Conservation (phyloP, 352 stramenopile species). For the Globisporangium yorkense region DNA sequence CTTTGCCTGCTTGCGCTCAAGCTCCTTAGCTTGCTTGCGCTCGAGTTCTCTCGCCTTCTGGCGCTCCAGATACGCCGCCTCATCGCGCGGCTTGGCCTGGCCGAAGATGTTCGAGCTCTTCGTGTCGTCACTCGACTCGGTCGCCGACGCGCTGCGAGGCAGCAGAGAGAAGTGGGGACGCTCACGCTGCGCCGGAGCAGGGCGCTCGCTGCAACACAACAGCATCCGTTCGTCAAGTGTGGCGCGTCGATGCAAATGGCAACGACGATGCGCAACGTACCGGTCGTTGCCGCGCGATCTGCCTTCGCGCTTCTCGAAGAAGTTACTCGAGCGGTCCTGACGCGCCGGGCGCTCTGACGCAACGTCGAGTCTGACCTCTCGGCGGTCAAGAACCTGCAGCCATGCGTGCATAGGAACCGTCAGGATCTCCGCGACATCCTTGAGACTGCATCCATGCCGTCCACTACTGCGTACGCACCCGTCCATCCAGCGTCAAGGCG, state of each 20-base stretch:
- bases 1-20: slow-evolving; percentile 20
- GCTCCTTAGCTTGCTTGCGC: slow-evolving; percentile 45
- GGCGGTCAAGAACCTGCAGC: slow-evolving; percentile 28
- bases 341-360: slow-evolving; percentile 48
- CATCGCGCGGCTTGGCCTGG: slow-evolving; percentile 80
- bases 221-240: background rate
- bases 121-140: slow-evolving; percentile 22
- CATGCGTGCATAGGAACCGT: background rate
- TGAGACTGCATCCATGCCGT: no score
- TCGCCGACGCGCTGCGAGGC: slow-evolving; percentile 40
- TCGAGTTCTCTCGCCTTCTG: slow-evolving; percentile 52
- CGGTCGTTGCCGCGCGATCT: slow-evolving; percentile 18
- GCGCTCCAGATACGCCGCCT: slow-evolving; percentile 57
- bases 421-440: background rate
- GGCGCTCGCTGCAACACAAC: background rate
- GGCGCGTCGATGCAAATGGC: background rate
- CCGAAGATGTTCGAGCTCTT: slow-evolving; percentile 72
- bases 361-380: slow-evolving; percentile 66
- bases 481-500: slow-evolving; percentile 57
- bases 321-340: slow-evolving; percentile 37
- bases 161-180: slow-evolving; percentile 54
- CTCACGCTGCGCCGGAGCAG: slow-evolving; percentile 27
- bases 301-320: slow-evolving; percentile 51
- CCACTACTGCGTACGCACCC: background rate
- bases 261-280: slow-evolving; percentile 11